Conservation (phyloP, 805 yeast species). For the Hanseniaspora clermontiae region DNA sequence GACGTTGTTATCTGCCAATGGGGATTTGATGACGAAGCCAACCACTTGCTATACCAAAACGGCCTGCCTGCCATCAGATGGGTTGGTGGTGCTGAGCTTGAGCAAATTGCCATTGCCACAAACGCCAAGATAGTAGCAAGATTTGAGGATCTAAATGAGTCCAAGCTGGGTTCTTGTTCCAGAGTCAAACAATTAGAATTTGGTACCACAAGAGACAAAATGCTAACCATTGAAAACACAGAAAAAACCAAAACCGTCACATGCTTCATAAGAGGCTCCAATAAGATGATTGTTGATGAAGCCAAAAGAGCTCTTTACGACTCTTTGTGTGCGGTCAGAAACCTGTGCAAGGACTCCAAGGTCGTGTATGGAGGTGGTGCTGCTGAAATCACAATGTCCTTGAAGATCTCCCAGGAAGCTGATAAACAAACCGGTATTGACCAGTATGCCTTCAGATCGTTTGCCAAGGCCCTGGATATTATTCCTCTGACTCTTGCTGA, state of each 20-base stretch:
- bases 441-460: slow-evolving; percentile 95
- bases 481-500: slow-evolving; percentile 93
- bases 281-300: slow-evolving; percentile 95
- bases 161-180: slow-evolving; percentile 82
- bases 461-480: slow-evolving; percentile 77
- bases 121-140: slow-evolving; percentile 95
- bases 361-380: slow-evolving; percentile 99
- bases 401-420: slow-evolving; percentile 83
- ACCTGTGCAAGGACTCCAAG: slow-evolving; percentile 78
- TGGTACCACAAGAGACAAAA: slow-evolving; percentile 92
- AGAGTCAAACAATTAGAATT: slow-evolving; percentile 75
- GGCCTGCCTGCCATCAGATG: slow-evolving; percentile 92
- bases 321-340: slow-evolving; percentile 93
- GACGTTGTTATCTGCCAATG: slow-evolving; percentile 96
- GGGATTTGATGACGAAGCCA: slow-evolving; percentile 99
- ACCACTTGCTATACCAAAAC: slow-evolving; percentile 77
- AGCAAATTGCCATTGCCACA: slow-evolving; percentile 92
- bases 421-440: slow-evolving; percentile 89
- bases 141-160: slow-evolving; percentile 75
- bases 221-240: slow-evolving; percentile 86
- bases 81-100: slow-evolving; percentile 97
- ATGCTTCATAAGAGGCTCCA: slow-evolving; percentile 86
- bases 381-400: slow-evolving; percentile 85
- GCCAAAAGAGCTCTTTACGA: slow-evolving; percentile 94
- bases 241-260: slow-evolving; percentile 61